These are phyloP conservation scores for Aspergillus biplanus DNA, from an alignment of 495 filamentous ascomycete genomes.

Conservation along the genomic window DNA sequence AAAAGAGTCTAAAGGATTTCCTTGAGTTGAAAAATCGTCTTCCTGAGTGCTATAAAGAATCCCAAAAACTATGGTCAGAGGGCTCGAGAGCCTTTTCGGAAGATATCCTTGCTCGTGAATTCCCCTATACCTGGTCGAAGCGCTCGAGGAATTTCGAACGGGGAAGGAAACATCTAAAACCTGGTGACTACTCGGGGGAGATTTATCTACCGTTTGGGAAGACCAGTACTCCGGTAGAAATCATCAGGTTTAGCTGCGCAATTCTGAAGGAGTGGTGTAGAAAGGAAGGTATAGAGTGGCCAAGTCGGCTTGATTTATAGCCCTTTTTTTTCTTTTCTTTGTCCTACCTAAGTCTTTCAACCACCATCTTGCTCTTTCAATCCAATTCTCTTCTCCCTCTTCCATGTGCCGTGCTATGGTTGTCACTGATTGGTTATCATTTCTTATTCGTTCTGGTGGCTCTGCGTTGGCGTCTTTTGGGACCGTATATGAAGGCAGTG, in stretches of 20 bases:
- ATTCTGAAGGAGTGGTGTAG: conserved; percentile 52
- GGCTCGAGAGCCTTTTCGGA: conserved; percentile 49
- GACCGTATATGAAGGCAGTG: conserved; percentile 14
- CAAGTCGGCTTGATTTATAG: conserved; percentile 38
- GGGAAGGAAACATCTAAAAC: conserved; percentile 37
- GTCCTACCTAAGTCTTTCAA: not conserved
- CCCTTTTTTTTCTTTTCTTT: not conserved
- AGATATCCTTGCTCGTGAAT: conserved; percentile 45
- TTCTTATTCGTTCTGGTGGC: conserved; percentile 16
- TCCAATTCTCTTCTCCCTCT: not conserved
- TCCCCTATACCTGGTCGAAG: conserved; percentile 51
- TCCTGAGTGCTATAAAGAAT: conserved; percentile 45
- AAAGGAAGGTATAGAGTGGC: conserved; percentile 48
- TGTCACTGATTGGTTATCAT: not conserved
- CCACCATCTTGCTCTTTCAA: not conserved
- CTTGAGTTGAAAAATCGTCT: conserved; percentile 44
- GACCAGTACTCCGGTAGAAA: conserved; percentile 48
- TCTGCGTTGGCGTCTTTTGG: conserved; percentile 19
- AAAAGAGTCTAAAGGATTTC: conserved; percentile 42
- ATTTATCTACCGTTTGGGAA: conserved; percentile 49
- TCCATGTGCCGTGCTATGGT: no score
- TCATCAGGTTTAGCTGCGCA: conserved; percentile 49
- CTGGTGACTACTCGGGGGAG: conserved; percentile 46
- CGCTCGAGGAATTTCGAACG: conserved; percentile 41
- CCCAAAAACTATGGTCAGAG: conserved; percentile 49